Evolutionary conservation across 2,329 filamentous ascomycete genomes (phyloP).

Genomic region (Kalmusia sp.): DNA sequence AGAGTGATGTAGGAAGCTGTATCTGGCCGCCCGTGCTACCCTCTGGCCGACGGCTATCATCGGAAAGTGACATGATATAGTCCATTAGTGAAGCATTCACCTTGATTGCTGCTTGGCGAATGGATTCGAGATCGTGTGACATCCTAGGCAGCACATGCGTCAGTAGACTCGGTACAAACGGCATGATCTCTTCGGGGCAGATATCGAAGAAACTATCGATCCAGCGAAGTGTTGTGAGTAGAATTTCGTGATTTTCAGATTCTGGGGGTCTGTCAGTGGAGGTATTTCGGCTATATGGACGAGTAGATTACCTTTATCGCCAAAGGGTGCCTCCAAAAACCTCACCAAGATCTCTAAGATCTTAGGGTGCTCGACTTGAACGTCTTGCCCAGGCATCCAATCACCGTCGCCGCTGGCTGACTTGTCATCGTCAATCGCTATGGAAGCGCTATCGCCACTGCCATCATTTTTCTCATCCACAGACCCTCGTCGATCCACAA

Average conservation of each 20-base stretch:
- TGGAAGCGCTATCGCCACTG: conserved; percentile 43
- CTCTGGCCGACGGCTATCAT: conserved; percentile 57
- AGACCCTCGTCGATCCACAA: conserved; percentile 48
- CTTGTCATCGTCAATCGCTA: conserved; percentile 45
- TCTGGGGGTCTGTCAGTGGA: conserved; percentile 60
- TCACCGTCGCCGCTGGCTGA: conserved; percentile 75
- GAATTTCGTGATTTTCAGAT: conserved; percentile 73
- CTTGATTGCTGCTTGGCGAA: conserved; percentile 84
- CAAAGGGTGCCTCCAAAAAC: conserved; percentile 82
- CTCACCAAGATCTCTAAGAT: conserved; percentile 91
- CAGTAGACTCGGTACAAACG: conserved; percentile 90
- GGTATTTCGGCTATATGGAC: conserved; percentile 5
- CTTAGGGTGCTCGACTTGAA: conserved; percentile 89
- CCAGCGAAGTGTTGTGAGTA: conserved; percentile 91
- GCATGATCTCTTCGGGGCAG: conserved; percentile 93
- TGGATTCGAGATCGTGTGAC: conserved; percentile 88
- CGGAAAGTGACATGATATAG: conserved; percentile 89
- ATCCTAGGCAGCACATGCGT: conserved; percentile 93
- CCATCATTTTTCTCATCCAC: conserved; percentile 61
- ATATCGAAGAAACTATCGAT: conserved; percentile 97
- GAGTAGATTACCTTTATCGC: conserved; percentile 55
- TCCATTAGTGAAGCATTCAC: conserved; percentile 93
- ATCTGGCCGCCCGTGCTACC: conserved; percentile 49
- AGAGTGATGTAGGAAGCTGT: conserved; percentile 50
- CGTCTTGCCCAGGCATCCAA: conserved; percentile 97